Percentiles rank a stretch among this genome's conserved stretches.
Evolutionary conservation across 2,329 filamentous ascomycete genomes (phyloP).

Genomic region (Podosphaera fusca): DNA sequence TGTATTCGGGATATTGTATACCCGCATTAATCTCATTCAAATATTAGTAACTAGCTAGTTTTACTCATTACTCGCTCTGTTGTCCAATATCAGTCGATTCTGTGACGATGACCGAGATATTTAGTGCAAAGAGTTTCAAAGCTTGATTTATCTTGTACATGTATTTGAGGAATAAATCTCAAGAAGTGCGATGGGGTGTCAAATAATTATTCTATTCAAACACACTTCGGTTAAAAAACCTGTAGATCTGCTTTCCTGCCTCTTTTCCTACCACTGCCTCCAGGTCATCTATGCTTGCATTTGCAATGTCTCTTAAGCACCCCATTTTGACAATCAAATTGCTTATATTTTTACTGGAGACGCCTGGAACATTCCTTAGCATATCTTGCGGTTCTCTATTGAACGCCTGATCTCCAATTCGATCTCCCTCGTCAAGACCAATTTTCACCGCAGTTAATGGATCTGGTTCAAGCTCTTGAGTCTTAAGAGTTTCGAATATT

Average conservation of each 20-base stretch:
- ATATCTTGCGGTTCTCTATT: conserved; percentile 79
- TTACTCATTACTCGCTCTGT: too few relatives aligned
- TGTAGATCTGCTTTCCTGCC: conserved; percentile 49
- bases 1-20: too few relatives aligned
- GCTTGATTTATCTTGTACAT: too few relatives aligned
- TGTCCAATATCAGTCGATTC: too few relatives aligned
- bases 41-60: too few relatives aligned
- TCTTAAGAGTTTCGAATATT: conserved; percentile 86
- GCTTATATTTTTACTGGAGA: conserved; percentile 57
- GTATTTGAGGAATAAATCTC: too few relatives aligned
- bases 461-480: conserved; percentile 72
- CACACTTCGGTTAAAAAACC: conserved; percentile 45
- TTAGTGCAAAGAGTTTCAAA: too few relatives aligned
- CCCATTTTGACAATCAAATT: conserved; percentile 49
- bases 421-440: conserved; percentile 44
- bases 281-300: conserved; percentile 56
- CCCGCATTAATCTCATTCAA: too few relatives aligned
- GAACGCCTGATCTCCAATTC: conserved; percentile 46
- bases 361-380: conserved; percentile 62
- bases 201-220: conserved; percentile 6
- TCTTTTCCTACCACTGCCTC: conserved; percentile 54
- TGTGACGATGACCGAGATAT: too few relatives aligned
- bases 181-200: background rate
- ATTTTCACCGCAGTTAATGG: conserved; percentile 67
- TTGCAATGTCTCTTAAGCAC: conserved; percentile 62